phyloP scores from a whole-genome alignment of 2,329 filamentous ascomycete genomes.

The Clonostachys rosea region DNA sequence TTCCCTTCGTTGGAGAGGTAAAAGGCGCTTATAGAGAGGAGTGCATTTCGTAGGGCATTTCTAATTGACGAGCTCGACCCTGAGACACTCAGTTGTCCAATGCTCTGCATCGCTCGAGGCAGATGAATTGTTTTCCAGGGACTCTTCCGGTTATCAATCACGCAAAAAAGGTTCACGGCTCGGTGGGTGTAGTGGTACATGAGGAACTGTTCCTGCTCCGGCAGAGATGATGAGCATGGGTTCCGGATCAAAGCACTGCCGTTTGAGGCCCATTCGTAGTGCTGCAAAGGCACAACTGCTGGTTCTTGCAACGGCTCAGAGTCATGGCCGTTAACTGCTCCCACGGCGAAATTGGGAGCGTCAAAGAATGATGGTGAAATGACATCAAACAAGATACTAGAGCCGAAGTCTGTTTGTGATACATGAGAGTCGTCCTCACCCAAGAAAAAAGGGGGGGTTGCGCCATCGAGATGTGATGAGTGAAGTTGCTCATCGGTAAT shows the following conservation, averaged over 20 bases:
- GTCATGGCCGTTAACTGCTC: no score
- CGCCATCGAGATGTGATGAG: no score
- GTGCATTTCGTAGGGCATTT: constrained; percentile 10
- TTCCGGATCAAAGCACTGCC: background rate
- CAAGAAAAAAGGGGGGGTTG: no score
- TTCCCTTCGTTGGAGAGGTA: constrained; percentile 13
- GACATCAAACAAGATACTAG: no score
- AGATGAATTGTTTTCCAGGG: constrained; percentile 18
- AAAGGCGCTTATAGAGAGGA: constrained; percentile 17
- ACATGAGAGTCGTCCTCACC: no score
- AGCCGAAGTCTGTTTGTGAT: no score
- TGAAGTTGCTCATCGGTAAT: no score
- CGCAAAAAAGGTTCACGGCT: constrained; percentile 16
- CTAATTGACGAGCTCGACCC: constrained; percentile 12
- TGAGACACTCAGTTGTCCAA: constrained; percentile 12
- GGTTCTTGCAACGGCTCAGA: no score
- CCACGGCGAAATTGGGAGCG: no score
- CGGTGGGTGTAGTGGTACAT: constrained; percentile 14
- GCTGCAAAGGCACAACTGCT: background rate
- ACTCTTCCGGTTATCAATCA: constrained; percentile 15
- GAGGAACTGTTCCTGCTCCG: constrained; percentile 11
- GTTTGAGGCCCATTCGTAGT: background rate
- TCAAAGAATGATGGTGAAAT: no score
- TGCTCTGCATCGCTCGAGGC: constrained; percentile 12
- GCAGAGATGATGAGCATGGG: constrained; percentile 1